Base-by-base conservation (phyloP, 345 rosid genomes). In the Cardamine chenopodiifolia region DNA sequence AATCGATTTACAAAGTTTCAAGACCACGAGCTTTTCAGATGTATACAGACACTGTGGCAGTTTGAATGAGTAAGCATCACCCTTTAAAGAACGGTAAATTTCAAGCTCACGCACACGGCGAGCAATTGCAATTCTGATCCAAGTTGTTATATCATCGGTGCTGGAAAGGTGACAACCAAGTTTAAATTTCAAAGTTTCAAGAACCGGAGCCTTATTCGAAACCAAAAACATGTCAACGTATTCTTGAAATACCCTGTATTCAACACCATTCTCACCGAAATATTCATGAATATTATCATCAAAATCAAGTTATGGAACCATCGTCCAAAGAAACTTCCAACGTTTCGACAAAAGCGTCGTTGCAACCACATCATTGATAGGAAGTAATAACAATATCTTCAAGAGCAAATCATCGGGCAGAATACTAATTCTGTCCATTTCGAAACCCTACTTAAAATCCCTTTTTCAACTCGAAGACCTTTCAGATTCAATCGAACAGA, bases 271-370 rank as follows among this genome's bases (percentile, higher is more conserved):
- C 7, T 13, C n/a, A 14, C n/a, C 45, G n/a, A 40, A 40, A 13
- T 14, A 40, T 40, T 40, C 7, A 40, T 40, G n/a, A 4, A 40
- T 0, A 0, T 1, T 13, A 40, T 13, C 55, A 22, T 35, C 28
- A 62, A 40, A 62, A 8, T 62, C 4, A 62, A 62, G 50, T 62
- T 40, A 40, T 23, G 14, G 66, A 62, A 39, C 20, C 32, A 62
- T 23, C 10, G 49, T 62, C 64, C 29, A 59, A 6, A 59, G 64
- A 59, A 35, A 35, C 64, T 59, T 19, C 64, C 64, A 59, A 1
- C 66, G 66, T 19, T 23, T 40, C 32, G 66, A 62, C 66, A 61
- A 22, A 22, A 61, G 18, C 48, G 40, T 62, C 4, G 66, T 62
- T 34, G 3, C 20, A 2, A 39, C 14, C 5, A 62, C 50, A 7